Evolutionary conservation across 2,329 filamentous ascomycete genomes (phyloP).

Genomic region (Beauveria pseudobassiana): DNA sequence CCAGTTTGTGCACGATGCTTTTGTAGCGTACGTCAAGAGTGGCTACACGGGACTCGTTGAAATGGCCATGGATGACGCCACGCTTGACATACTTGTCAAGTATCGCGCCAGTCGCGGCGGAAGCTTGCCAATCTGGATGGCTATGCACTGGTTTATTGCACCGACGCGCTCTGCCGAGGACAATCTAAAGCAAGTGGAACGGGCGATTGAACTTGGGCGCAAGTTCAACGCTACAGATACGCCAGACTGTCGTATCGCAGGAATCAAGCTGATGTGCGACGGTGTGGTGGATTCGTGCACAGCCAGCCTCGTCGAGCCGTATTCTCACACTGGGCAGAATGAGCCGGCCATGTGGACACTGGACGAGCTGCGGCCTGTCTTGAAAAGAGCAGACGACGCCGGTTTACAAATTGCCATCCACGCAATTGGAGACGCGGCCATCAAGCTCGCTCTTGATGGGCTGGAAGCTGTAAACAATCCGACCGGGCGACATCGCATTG

Average conservation of each 20-base stretch:
- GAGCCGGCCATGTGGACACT: conserved; percentile 45
- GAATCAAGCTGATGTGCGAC: conserved; percentile 57
- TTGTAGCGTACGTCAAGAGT: conserved; percentile 30
- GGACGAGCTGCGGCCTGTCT: conserved; percentile 44
- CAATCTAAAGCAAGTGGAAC: conserved; percentile 29
- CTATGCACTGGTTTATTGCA: conserved; percentile 37
- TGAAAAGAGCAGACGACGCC: conserved; percentile 42
- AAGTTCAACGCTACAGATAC: conserved; percentile 27
- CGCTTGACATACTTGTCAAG: conserved; percentile 31
- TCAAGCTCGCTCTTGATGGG: conserved; percentile 48
- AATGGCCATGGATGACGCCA: conserved; percentile 41
- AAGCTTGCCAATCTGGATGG: conserved; percentile 28
- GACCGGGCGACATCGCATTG: conserved; percentile 49
- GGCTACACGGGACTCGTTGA: conserved; percentile 38
- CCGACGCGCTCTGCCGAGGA: conserved; percentile 25
- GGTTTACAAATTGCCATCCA: conserved; percentile 54
- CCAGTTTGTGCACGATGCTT: conserved; percentile 28
- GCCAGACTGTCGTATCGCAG: conserved; percentile 42
- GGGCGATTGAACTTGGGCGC: conserved; percentile 28
- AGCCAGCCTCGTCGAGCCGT: conserved; percentile 49
- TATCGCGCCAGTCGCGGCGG: conserved; percentile 20
- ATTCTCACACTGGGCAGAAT: conserved; percentile 37
- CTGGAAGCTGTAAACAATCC: conserved; percentile 35
- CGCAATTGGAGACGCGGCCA: conserved; percentile 54
- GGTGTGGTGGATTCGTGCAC: conserved; percentile 58